Evolutionary conservation across 768 basidiomycete species (phyloP).

Genomic region (Pulveroboletus frians): DNA sequence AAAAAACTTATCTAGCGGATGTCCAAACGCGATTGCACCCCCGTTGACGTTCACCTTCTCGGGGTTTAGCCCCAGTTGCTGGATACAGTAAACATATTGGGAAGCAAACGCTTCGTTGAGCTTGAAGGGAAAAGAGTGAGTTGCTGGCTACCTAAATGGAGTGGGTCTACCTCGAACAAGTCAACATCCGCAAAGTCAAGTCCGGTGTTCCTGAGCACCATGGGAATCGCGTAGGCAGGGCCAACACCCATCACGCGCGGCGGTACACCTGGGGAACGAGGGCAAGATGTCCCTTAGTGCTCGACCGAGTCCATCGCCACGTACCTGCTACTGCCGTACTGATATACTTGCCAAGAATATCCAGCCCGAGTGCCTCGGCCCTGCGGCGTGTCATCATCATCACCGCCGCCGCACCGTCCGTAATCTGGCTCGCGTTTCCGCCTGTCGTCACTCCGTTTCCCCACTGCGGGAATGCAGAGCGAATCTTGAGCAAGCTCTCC

Average conservation of each 20-base stretch:
- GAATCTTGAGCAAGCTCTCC: conserved; percentile 57
- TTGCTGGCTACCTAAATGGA: not conserved
- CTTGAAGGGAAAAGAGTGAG: conserved; percentile 31
- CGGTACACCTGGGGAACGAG: conserved; percentile 45
- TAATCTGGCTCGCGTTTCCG: conserved; percentile 82
- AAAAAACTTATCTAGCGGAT: conserved; percentile 66
- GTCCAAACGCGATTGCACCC: conserved; percentile 83
- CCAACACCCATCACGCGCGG: conserved; percentile 89
- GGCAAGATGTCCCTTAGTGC: not conserved
- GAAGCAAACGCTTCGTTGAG: conserved; percentile 93
- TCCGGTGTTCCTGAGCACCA: conserved; percentile 62
- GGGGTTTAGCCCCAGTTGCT: conserved; percentile 55
- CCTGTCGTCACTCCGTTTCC: conserved; percentile 69
- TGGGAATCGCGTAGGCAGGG: conserved; percentile 78
- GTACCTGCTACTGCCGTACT: conserved; percentile 65
- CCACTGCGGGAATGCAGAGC: conserved; percentile 81
- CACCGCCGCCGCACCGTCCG: conserved; percentile 79
- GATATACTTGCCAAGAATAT: conserved; percentile 72
- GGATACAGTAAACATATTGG: conserved; percentile 70
- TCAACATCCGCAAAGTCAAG: conserved; percentile 67
- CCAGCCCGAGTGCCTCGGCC: conserved; percentile 69
- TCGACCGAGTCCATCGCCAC: conserved; percentile 4
- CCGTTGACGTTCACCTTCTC: conserved; percentile 83
- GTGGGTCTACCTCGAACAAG: conserved; percentile 59
- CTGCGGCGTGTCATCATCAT: conserved; percentile 76